Conservation (phyloP, 1,284 basidiomycete species). For the Microbotryomycetes sp. region DNA sequence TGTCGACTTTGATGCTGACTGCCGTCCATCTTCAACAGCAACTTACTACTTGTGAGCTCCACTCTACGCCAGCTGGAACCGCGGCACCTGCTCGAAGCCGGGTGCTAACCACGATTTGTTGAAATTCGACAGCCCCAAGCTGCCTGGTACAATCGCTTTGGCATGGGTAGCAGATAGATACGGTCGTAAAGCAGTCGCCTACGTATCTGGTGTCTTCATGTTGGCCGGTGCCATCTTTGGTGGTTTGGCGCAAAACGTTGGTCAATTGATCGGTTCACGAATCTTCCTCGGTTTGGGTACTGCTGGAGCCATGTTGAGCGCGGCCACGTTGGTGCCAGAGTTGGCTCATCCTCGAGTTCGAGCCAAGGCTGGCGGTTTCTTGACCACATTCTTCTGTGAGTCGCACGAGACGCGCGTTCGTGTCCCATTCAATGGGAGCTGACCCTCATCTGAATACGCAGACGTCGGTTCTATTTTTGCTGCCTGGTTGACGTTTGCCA, state of each 20-base stretch:
- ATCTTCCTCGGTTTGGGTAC: constrained; percentile 12
- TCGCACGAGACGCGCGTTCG: neutral
- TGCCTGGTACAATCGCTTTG: constrained; percentile 7
- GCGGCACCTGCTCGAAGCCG: too few relatives aligned
- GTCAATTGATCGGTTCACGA: constrained; percentile 14
- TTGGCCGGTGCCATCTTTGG: constrained; percentile 16
- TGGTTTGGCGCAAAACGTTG: constrained; percentile 1
- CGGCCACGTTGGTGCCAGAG: neutral
- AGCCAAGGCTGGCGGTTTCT: neutral
- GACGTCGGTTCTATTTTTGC: constrained; percentile 52
- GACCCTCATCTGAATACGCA: constrained; percentile 40
- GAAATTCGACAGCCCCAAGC: too few relatives aligned
- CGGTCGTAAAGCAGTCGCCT: constrained; percentile 1
- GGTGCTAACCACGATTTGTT: too few relatives aligned
- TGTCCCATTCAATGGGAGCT: neutral
- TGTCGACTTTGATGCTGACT: too few relatives aligned
- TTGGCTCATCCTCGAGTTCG: neutral
- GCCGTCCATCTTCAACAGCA: too few relatives aligned
- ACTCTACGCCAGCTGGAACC: too few relatives aligned
- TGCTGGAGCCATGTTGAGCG: neutral
- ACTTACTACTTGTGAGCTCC: constrained; percentile 16
- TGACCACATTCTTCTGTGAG: neutral
- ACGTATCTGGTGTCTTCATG: constrained; percentile 4
- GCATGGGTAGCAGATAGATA: constrained; percentile 6
- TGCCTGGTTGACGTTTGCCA: constrained; percentile 62